phyloP scores from a whole-genome alignment of 306 rosid genomes.

The Fragaria vesca region DNA sequence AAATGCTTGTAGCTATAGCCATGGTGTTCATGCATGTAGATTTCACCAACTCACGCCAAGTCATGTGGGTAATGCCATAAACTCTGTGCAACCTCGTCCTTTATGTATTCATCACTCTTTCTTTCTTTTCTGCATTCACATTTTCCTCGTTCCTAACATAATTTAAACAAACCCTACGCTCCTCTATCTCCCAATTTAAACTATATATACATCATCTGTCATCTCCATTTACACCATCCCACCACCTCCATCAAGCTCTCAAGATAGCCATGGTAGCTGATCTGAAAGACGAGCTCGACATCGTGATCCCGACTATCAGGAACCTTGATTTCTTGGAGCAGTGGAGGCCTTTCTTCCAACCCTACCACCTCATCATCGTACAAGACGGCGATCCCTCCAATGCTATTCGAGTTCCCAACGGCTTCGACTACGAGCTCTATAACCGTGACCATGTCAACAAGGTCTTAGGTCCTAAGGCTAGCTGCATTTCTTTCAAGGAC shows the following conservation, averaged over 20 bases:
- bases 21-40: not conserved
- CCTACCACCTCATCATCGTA: conserved; percentile 27
- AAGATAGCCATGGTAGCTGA: conserved; percentile 6
- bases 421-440: conserved; percentile 48
- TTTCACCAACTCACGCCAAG: not conserved
- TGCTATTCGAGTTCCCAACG: conserved; percentile 31
- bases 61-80: conserved; percentile 6
- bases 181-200: not conserved
- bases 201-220: not conserved
- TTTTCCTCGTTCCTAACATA: conserved; percentile 5
- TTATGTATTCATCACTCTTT: not conserved
- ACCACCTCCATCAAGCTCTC: not conserved
- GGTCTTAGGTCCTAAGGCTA: conserved; percentile 46
- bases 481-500: conserved; percentile 53
- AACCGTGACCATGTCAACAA: conserved; percentile 39
- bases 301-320: conserved; percentile 27
- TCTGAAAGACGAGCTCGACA: conserved; percentile 26
- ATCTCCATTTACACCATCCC: not conserved
- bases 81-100: conserved; percentile 3
- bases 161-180: conserved; percentile 9
- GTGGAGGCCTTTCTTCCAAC: conserved; percentile 29
- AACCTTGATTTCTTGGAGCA: conserved; percentile 30
- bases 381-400: conserved; percentile 30
- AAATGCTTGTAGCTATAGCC: not conserved
- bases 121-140: not conserved